phyloP scores from a whole-genome alignment of 768 basidiomycete genomes.

The Lanmaoa pseudosensibilis region DNA sequence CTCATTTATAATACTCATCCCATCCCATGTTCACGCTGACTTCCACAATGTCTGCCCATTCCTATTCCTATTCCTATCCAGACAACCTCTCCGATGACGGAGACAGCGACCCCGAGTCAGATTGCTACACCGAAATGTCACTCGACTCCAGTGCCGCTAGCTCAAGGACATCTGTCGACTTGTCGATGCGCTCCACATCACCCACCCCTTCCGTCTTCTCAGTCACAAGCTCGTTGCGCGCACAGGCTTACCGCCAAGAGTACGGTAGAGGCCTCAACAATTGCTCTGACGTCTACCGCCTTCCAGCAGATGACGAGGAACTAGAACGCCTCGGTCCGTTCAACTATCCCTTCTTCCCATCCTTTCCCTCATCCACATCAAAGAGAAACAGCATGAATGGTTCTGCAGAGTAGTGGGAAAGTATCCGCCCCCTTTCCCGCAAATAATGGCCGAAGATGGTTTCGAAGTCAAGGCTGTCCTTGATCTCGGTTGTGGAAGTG shows the following conservation, averaged over 20 bases:
- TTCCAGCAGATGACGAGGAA: slow-evolving; percentile 81
- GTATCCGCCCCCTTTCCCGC: slow-evolving; percentile 57
- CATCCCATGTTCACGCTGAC: slow-evolving; percentile 11
- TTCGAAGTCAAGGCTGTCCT: slow-evolving; percentile 62
- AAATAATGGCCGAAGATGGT: slow-evolving; percentile 59
- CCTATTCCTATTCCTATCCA: slow-evolving; percentile 3
- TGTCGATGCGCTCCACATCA: slow-evolving; percentile 62
- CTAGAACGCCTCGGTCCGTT: slow-evolving; percentile 62
- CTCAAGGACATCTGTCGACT: slow-evolving; percentile 58
- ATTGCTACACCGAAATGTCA: slow-evolving; percentile 44
- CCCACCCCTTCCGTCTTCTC: slow-evolving; percentile 71
- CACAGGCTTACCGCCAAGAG: slow-evolving; percentile 59
- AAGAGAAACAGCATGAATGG: slow-evolving; percentile 69
- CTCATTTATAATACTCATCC: slow-evolving; percentile 30
- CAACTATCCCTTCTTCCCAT: not conserved
- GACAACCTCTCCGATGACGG: slow-evolving; percentile 38
- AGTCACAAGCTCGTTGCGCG: slow-evolving; percentile 61
- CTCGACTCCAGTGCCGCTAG: slow-evolving; percentile 40
- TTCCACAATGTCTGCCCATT: slow-evolving; percentile 15
- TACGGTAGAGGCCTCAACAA: slow-evolving; percentile 72
- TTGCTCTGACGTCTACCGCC: slow-evolving; percentile 74
- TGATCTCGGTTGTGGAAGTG: slow-evolving; percentile 80
- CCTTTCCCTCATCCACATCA: slow-evolving; percentile 9
- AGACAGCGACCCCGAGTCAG: slow-evolving; percentile 47
- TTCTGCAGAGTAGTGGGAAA: slow-evolving; percentile 66